Base-by-base conservation (phyloP, 179 eudicot genomes). In the Pouteria campechiana region DNA sequence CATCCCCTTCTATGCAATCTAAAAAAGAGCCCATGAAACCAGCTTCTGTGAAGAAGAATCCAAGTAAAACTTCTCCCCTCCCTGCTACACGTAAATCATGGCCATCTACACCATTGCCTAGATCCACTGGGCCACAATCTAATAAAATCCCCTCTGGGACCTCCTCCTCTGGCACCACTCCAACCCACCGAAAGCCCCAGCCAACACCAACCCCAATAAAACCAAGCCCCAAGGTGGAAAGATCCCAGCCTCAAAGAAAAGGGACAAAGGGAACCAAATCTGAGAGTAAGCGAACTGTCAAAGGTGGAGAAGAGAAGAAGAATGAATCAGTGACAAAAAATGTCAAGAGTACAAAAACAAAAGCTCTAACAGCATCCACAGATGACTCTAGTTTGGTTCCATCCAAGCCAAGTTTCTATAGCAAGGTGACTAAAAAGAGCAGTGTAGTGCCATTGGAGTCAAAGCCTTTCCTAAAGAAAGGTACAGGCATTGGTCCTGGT, bases 371-470 rank as follows among this genome's bases (percentile, higher is more conserved):
- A 41, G 36, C 58, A 40, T 9, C 79, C 37, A 71, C 39, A 46
- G 86, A 78, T 47, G 65, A 55, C 44, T 29, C 59, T 60, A 54
- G 72, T n/a, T 34, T 23, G 32, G 61, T 50, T 60, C 60, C 67
- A 16, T 60, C 69, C 17, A 85, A 85, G 58, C 74, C 81, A 28
- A 75, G 69, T 19, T 52, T 68, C 29, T 68, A 70, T 28, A 74
- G 57, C 68, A 90, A 75, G 78, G 85, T 69, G 21, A 62, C 84
- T 49, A 90, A 79, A 71, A 90, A 82, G 62, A 75, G 94, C 69
- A 90, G 79, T 58, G 88, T 90, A 38, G 98, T 86, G 37, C 98
- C 96, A 34, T 46, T 90, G 59, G 94, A 90, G 66, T 60, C 87
- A 0, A 90, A 86, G 82, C 76, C 88, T 37, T 66, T 77, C 61